Evolutionary conservation across 2,329 filamentous ascomycete species (phyloP).

Genomic region (Sclerotinia sclerotiorum): DNA sequence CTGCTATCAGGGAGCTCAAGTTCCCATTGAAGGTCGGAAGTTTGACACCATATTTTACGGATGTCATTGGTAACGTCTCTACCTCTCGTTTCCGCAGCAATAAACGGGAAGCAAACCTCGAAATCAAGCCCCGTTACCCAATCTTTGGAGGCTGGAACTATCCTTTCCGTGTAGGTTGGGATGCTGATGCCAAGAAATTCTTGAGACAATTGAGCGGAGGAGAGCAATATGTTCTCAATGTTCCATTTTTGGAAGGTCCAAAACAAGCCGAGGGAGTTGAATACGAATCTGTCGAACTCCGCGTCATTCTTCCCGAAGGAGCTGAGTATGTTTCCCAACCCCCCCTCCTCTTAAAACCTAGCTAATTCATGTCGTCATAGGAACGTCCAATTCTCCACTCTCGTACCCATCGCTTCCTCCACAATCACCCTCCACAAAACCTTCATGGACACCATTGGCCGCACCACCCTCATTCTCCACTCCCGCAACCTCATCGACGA

Average conservation of each 20-base stretch:
- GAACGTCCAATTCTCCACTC: conserved; percentile 75
- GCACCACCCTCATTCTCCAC: conserved; percentile 76
- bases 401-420: conserved; percentile 66
- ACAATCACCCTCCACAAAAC: conserved; percentile 70
- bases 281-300: conserved; percentile 77
- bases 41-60: conserved; percentile 87
- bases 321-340: conserved; percentile 65
- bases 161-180: conserved; percentile 95
- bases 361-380: conserved; percentile 47
- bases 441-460: conserved; percentile 90
- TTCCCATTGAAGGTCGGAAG: conserved; percentile 79
- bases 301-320: conserved; percentile 87
- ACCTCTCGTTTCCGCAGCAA: conserved; percentile 83
- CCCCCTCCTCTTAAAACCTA: conserved; percentile 47
- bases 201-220: conserved; percentile 62
- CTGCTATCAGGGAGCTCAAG: conserved; percentile 77
- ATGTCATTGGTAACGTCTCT: conserved; percentile 95
- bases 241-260: conserved; percentile 91
- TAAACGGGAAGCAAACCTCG: conserved; percentile 75
- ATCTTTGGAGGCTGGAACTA: conserved; percentile 98
- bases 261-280: conserved; percentile 81
- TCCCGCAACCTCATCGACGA: conserved; percentile 90
- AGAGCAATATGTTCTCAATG: conserved; percentile 79
- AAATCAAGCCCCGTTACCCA: conserved; percentile 93
- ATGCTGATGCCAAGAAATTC: conserved; percentile 76